phyloP scores from a whole-genome alignment of 179 eudicot genomes.

The Camellia oleifera region DNA sequence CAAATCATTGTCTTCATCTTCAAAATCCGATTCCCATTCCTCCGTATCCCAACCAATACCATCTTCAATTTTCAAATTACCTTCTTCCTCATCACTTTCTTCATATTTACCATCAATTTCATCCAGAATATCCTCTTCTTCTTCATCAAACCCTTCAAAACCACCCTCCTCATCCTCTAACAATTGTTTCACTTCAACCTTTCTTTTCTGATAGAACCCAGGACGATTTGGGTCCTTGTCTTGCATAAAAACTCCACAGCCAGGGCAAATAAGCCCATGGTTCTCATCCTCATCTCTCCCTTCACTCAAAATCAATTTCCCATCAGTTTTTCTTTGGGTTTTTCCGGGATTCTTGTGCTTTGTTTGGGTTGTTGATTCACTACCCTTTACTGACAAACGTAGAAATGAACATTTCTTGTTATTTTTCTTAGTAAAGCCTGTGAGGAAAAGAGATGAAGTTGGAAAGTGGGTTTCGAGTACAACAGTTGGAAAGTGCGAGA shows the following conservation, averaged over 20 bases:
- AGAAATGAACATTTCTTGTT: slow-evolving; percentile 24
- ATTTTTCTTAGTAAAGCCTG: slow-evolving; percentile 41
- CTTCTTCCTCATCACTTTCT: slow-evolving; percentile 25
- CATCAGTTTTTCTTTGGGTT: slow-evolving; percentile 35
- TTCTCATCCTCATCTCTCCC: slow-evolving; percentile 86
- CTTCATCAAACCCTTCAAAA: slow-evolving; percentile 29
- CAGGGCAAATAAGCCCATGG: slow-evolving; percentile 73
- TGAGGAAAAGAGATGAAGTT: slow-evolving; percentile 11
- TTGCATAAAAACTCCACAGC: slow-evolving; percentile 99
- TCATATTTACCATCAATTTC: slow-evolving; percentile 32
- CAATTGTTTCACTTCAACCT: slow-evolving; percentile 30
- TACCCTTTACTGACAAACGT: slow-evolving; percentile 47
- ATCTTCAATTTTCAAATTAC: slow-evolving; percentile 25
- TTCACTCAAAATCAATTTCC: slow-evolving; percentile 65
- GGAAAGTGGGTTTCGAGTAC: slow-evolving; percentile 11
- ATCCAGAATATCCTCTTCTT: slow-evolving; percentile 37
- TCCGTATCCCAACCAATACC: slow-evolving; percentile 59
- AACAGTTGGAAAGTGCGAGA: slow-evolving; percentile 16
- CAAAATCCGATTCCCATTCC: slow-evolving; percentile 62
- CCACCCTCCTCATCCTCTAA: slow-evolving; percentile 33
- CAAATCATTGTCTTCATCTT: slow-evolving; percentile 41
- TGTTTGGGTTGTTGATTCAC: slow-evolving; percentile 34
- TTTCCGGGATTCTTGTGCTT: slow-evolving; percentile 32
- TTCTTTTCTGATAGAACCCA: slow-evolving; percentile 71
- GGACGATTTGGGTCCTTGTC: slow-evolving; percentile 74